These are phyloP conservation scores for Daedalea quercina DNA, from an alignment of 768 basidiomycete genomes.

Conservation along the genomic window DNA sequence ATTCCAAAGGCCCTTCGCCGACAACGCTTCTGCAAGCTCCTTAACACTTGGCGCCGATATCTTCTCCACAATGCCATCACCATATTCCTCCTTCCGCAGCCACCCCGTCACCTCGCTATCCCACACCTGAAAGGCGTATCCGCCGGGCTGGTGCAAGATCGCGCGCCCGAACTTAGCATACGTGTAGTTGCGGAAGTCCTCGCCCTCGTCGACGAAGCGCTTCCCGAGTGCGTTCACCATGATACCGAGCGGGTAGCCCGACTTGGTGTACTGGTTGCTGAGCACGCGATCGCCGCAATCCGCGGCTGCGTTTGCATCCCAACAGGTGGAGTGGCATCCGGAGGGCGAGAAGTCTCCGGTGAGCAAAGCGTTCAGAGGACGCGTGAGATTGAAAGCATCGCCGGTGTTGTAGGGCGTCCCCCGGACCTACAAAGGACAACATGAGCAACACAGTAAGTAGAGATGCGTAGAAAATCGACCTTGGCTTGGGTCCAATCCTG, in stretches of 20 bases:
- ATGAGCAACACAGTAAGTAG: not conserved
- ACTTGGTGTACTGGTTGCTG: conserved; percentile 70
- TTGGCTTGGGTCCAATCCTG: conserved; percentile 49
- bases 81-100: conserved; percentile 62
- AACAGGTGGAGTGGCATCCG: conserved; percentile 68
- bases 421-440: conserved; percentile 38
- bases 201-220: conserved; percentile 68
- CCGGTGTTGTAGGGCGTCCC: conserved; percentile 71
- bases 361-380: conserved; percentile 43
- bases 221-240: conserved; percentile 55
- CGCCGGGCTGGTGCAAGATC: conserved; percentile 51
- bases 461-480: conserved; percentile 25
- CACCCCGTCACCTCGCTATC: conserved; percentile 37
- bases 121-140: conserved; percentile 62
- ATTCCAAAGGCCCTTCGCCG: conserved; percentile 38
- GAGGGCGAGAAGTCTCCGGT: conserved; percentile 47
- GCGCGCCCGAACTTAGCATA: conserved; percentile 63
- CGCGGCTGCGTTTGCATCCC: conserved; percentile 55
- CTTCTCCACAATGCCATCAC: conserved; percentile 52
- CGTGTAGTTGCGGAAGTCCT: conserved; percentile 67
- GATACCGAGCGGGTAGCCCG: conserved; percentile 64
- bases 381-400: conserved; percentile 53
- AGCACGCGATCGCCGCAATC: conserved; percentile 47
- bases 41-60: conserved; percentile 40
- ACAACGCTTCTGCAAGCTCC: conserved; percentile 43